Percentiles rank a stretch among this genome's conserved stretches.
phyloP scores from a whole-genome alignment of 2,329 filamentous ascomycete genomes.

The Setomelanomma holmii region DNA sequence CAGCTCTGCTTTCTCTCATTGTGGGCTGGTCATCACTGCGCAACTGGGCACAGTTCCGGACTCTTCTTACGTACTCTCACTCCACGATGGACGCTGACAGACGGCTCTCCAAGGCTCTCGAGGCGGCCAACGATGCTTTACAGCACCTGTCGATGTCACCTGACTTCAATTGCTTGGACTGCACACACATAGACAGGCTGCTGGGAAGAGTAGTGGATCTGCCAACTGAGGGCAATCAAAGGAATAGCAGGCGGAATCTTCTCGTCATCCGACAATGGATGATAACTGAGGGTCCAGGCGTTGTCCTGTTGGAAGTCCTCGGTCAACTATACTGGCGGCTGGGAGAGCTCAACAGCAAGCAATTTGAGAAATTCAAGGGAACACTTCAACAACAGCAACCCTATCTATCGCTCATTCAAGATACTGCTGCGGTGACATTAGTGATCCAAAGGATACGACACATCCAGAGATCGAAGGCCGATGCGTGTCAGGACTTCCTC shows the following conservation, averaged over 20 bases:
- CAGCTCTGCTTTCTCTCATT: constrained; percentile 6
- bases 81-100: constrained; percentile 39
- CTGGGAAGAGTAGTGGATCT: constrained; percentile 44
- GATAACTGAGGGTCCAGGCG: constrained; percentile 41
- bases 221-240: constrained; percentile 43
- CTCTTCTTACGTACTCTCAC: constrained; percentile 1
- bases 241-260: constrained; percentile 44
- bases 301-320: constrained; percentile 42
- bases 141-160: constrained; percentile 44
- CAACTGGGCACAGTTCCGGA: not conserved
- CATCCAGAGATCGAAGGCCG: constrained; percentile 42
- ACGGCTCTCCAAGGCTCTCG: constrained; percentile 39
- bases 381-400: constrained; percentile 35
- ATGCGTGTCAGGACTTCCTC: constrained; percentile 45
- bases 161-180: constrained; percentile 39
- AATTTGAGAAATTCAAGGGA: constrained; percentile 44
- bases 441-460: constrained; percentile 42
- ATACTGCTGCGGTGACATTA: constrained; percentile 30
- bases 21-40: constrained; percentile 4
- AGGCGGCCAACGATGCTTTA: constrained; percentile 43
- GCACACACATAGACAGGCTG: constrained; percentile 43
- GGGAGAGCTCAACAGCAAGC: constrained; percentile 46
- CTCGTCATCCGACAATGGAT: constrained; percentile 46
- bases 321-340: constrained; percentile 46
- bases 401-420: constrained; percentile 37